These are phyloP conservation scores for Hypomyces rosellus DNA, from an alignment of 2,329 filamentous ascomycete genomes.

Conservation along the genomic window DNA sequence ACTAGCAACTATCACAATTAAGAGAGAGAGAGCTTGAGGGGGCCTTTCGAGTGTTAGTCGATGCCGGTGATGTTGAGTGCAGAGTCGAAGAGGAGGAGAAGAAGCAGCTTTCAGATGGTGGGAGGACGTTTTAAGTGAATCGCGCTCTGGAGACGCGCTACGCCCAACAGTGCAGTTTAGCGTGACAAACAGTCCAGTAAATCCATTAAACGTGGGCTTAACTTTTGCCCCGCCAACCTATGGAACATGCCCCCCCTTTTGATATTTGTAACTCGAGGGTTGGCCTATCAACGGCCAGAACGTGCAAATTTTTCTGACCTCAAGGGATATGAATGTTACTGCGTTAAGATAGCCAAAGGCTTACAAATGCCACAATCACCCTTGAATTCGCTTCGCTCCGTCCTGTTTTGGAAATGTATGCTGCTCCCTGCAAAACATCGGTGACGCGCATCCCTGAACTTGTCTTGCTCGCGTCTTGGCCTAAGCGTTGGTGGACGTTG, in stretches of 20 bases:
- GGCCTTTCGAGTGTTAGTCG: not conserved
- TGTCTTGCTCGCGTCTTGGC: not conserved
- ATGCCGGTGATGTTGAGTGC: not conserved
- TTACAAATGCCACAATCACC: not conserved
- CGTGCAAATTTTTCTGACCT: not conserved
- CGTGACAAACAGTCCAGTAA: conserved; percentile 3
- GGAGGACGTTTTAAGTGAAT: not conserved
- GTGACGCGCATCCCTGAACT: not conserved
- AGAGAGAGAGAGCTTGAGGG: not conserved
- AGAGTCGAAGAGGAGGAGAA: not conserved
- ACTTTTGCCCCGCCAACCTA: not conserved
- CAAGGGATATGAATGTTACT: not conserved
- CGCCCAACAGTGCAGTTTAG: not conserved
- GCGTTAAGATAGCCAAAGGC: not conserved
- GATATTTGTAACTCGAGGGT: not conserved
- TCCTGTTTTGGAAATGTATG: not conserved
- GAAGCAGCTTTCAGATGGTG: not conserved
- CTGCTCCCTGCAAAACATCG: not conserved
- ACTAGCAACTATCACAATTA: conserved; percentile 16
- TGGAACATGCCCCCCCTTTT: not conserved
- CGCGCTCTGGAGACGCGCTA: not conserved
- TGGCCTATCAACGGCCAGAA: not conserved
- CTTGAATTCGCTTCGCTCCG: not conserved
- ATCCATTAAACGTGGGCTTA: conserved; percentile 23
- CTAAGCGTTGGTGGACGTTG: not conserved